Evolutionary conservation across 1,139 yeast species (phyloP), one percentile per base, ranked within the genome.

Genomic region (Debaryomycetaceae sp.): DNA sequence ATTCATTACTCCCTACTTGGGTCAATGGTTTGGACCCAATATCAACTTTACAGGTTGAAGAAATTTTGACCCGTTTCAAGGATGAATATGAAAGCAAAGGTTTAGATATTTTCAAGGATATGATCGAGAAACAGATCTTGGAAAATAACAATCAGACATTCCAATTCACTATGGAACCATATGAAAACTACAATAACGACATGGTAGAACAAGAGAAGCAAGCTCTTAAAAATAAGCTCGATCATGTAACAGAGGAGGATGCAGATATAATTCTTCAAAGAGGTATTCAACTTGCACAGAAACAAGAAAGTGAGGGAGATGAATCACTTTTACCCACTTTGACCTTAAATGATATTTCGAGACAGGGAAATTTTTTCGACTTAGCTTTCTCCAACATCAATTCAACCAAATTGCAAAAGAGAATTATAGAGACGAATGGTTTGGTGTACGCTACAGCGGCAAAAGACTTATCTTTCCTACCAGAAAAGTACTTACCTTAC

Each of bases 1-100:
- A 83, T 56, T 76, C 90, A 3, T 56, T 93, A 8, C 78, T 88
- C 35, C 89, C 97, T 8, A 81, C 90, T 11, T 91, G 97, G 87
- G 83, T 87, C 44, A 89, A 89, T 58, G 81, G 81, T 27, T 76
- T 80, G 11, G 87, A 88, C 60, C 91, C 95, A 6, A 69, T 91
- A 50, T 75, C 79, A 7, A 58, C 78, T 4, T 68, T 93, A 39
- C 81, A 82, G 49, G 86, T 88, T 62, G 88, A 87, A 51, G 71
- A 70, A 14, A 70, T 81, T 22, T 68, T 91, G 41, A 54, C 62
- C 5, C 66, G 71, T 48, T 89, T 93, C 69, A 83, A 82, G 56
- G 60, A 65, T 4, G 89, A 87, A 35, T 82, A 83, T 56, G 57
- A 59, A 1, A 55, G 52, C 3, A 66, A 78, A 37, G 93, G 95